Conservation (phyloP, 441 rosid species). For the Gossypium lobatum region DNA sequence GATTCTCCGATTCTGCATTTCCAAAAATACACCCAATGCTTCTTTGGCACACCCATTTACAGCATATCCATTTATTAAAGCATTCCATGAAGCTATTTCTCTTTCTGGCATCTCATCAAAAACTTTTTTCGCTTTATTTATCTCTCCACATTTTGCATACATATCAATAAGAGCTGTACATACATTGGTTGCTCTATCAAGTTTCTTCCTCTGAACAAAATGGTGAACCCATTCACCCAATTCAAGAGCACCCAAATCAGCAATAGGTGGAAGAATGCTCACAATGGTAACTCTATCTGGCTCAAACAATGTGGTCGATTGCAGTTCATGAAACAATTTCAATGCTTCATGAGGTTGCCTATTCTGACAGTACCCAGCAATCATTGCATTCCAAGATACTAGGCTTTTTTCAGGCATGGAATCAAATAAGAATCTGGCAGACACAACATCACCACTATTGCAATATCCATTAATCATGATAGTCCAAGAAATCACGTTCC, state of each 20-base stretch:
- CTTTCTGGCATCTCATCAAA: slow-evolving; percentile 35
- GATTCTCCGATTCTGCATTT: slow-evolving; percentile 29
- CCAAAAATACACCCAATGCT: slow-evolving; percentile 34
- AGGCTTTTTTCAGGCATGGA: slow-evolving; percentile 49
- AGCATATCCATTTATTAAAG: slow-evolving; percentile 47
- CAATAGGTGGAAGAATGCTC: slow-evolving; percentile 49
- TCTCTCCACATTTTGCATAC: slow-evolving; percentile 57
- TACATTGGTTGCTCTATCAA: slow-evolving; percentile 34
- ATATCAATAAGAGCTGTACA: slow-evolving; percentile 51
- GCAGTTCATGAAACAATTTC: slow-evolving; percentile 46
- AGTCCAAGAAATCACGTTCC: slow-evolving; percentile 50
- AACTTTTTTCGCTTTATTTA: slow-evolving; percentile 30
- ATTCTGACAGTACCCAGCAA: slow-evolving; percentile 47
- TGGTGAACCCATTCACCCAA: slow-evolving; percentile 44
- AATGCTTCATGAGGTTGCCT: slow-evolving; percentile 44
- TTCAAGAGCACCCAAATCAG: slow-evolving; percentile 46
- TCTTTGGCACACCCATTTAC: slow-evolving; percentile 44
- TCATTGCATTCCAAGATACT: slow-evolving; percentile 53
- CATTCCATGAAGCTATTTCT: slow-evolving; percentile 53
- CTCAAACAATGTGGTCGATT: slow-evolving; percentile 28
- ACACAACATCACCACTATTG: slow-evolving; percentile 28
- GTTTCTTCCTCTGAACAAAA: slow-evolving; percentile 34
- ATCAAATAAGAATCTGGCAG: slow-evolving; percentile 38
- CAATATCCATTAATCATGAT: slow-evolving; percentile 51
- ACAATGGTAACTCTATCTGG: slow-evolving; percentile 47